Conservation (phyloP, 1,284 basidiomycete species). For the Ustilago bromivora region DNA sequence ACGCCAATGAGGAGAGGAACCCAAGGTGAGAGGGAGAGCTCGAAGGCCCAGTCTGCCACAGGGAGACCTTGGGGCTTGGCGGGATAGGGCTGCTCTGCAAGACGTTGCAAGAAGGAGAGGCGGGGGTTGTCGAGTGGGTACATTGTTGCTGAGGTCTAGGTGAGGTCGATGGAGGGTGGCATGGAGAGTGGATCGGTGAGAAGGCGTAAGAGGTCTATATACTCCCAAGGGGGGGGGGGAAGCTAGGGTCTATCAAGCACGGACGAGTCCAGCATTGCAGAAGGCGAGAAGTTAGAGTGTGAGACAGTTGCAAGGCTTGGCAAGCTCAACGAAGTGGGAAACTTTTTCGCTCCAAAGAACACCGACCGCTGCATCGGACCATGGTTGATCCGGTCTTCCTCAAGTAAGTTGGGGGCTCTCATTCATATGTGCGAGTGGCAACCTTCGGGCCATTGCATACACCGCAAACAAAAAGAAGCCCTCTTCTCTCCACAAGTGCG, state of each 20-base stretch:
- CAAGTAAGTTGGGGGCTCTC: background rate
- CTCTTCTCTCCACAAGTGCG: background rate
- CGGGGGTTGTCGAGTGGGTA: constrained; percentile 51
- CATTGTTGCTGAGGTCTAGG: constrained; percentile 18
- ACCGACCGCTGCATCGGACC: background rate
- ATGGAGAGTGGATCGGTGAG: background rate
- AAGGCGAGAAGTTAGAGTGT: background rate
- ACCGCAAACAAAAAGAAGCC: background rate
- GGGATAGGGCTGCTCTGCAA: constrained; percentile 48
- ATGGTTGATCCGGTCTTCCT: background rate
- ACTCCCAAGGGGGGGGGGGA: no score
- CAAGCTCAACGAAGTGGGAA: background rate
- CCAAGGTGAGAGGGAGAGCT: constrained; percentile 50
- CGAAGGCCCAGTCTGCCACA: constrained; percentile 43
- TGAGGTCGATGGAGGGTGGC: background rate
- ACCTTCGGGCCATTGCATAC: background rate
- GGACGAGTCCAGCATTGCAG: background rate
- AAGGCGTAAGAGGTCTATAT: no score
- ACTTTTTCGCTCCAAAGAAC: constrained; percentile 3
- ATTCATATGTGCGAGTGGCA: background rate
- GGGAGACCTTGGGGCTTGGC: constrained; percentile 53
- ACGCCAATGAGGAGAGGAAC: constrained; percentile 38
- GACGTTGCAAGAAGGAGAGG: constrained; percentile 35
- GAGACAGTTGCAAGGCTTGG: constrained; percentile 3
- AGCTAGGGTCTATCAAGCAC: background rate